Base-by-base conservation (phyloP, 1,284 basidiomycete species). In the Austroboletus niveus region DNA sequence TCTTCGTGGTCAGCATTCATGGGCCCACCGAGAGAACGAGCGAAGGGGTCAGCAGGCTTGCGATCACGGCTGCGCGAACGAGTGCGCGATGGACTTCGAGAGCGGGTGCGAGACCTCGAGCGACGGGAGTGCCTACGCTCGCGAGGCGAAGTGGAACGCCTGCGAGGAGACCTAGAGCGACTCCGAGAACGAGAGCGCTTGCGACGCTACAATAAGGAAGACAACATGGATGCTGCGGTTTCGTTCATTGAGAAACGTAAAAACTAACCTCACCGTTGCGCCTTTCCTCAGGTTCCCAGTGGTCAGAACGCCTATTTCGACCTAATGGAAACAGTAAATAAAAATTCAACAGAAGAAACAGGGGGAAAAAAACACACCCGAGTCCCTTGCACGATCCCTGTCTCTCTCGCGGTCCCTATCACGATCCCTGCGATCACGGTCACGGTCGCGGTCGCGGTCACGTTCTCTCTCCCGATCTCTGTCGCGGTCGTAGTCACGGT, bases 1-100 rank as follows among this genome's bases (percentile, higher is more conserved):
- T 94, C 92, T 74, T 92, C 90, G 53, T 88, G 83, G 20, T 89
- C 84, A 29, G 92, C 92, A 61, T 95, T 94, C 82, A 94, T 93
- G 2, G 93, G 91, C 2, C 92, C 92, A 27, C 91, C 92, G 27
- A 92, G 83, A 3, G 89, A 91, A 51, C 88, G 84, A 17, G 87
- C 72, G 61, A 89, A 89, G 6, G 85, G 65, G 58, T 89, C 88
- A 5, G 74, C 64, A 45, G 77, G 60, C 62, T 81, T 81, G 60
- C 84, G 79, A 57, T 83, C 83, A 49, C 86, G 80, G 43, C 81
- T 83, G 32, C 83, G 80, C 43, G 76, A 75, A 49, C 83, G 78
- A 20, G 84, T 82, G 47, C 79, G 77, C 27, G 79, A 78, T 38
- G 76, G 77, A 27, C 81, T 82, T 42, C 78, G 75, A 24, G 81